Conservation (phyloP, 2,329 filamentous ascomycete species). For the Ilyonectria robusta region DNA sequence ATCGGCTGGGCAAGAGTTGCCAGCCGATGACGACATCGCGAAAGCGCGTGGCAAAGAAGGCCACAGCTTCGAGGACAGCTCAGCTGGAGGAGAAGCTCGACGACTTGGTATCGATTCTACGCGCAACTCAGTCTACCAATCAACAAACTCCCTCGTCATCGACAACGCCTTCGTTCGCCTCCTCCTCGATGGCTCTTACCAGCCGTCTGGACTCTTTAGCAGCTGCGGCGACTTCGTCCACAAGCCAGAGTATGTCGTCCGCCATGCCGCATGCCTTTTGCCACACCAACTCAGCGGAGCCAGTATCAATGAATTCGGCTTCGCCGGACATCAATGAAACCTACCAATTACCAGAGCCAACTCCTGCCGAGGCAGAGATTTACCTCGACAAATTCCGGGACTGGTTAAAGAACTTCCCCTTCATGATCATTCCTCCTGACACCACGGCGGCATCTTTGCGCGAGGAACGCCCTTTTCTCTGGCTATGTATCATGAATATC, state of each 20-base stretch:
- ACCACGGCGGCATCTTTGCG: slow-evolving; percentile 57
- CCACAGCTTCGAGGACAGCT: slow-evolving; percentile 56
- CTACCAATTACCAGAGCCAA: slow-evolving; percentile 48
- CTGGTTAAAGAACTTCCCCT: slow-evolving; percentile 61
- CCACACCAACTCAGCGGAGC: slow-evolving; percentile 20
- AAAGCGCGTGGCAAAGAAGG: slow-evolving; percentile 54
- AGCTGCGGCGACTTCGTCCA: slow-evolving; percentile 53
- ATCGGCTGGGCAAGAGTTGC: slow-evolving; percentile 64
- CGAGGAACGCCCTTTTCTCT: slow-evolving; percentile 62
- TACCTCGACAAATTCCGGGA: slow-evolving; percentile 59
- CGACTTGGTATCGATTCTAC: slow-evolving; percentile 62
- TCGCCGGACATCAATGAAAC: slow-evolving; percentile 36
- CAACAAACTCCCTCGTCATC: slow-evolving; percentile 25
- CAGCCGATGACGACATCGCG: slow-evolving; percentile 59
- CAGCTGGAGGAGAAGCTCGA: slow-evolving; percentile 66
- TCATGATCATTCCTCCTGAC: slow-evolving; percentile 57
- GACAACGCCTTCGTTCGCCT: slow-evolving; percentile 23
- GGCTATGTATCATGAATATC: slow-evolving; percentile 64
- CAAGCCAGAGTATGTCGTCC: slow-evolving; percentile 35
- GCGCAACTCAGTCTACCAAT: slow-evolving; percentile 48
- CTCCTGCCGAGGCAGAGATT: slow-evolving; percentile 55
- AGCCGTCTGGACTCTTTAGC: slow-evolving; percentile 56
- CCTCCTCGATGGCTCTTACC: slow-evolving; percentile 37
- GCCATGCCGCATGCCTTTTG: slow-evolving; percentile 28
- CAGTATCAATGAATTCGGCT: slow-evolving; percentile 20